Base-by-base conservation (phyloP, 208 protist genomes). In the Acanthamoeba pearcei region DNA sequence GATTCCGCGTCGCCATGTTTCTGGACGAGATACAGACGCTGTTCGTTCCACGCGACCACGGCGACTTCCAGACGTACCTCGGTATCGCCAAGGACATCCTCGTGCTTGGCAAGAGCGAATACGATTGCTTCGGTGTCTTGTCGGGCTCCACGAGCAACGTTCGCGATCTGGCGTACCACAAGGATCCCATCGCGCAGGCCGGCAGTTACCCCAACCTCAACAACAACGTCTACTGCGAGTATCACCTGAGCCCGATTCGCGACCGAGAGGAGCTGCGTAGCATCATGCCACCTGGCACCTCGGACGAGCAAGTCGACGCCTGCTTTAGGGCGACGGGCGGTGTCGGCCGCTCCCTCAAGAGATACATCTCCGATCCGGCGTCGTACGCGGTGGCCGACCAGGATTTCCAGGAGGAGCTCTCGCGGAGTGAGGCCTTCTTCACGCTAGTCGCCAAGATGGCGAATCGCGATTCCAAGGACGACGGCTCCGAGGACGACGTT, bases 21-120 rank as follows among this genome's bases (percentile, higher is more conserved):
- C 74, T 83, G 74, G 74, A 83, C 74, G 74, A 83, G 46, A 53
- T 83, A 53, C 74, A 83, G 46, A 53, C 46, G 42, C 74, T 83
- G 15, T 83, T 49, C 74, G 74, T 83, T 6, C 15, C 13, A 0
- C 17, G 22, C 13, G 10, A 9, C 74, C 8, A 49, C 74, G 22
- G 8, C 12, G 9, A 29, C 74, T 83, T 46, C 24, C 15, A 22
- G 46, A 29, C 8, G 15, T 83, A 17, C 74, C 74, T 49, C 74
- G 15, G 74, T 53, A 83, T 83, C 13, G 22, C 24, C 15, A 10
- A 46, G 29, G 74, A 83, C 38, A 83, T 83, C 42, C 74, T 83
- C n/a, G 32, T 1, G 8, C 42, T 83, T 0, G 74, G 74, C 42
- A 83, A 83, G 74, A 53, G 74, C 46, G n/a, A 10, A 24, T 46